Base-by-base conservation (phyloP, 2,329 filamentous ascomycete genomes). In the Aspergillus sp. region DNA sequence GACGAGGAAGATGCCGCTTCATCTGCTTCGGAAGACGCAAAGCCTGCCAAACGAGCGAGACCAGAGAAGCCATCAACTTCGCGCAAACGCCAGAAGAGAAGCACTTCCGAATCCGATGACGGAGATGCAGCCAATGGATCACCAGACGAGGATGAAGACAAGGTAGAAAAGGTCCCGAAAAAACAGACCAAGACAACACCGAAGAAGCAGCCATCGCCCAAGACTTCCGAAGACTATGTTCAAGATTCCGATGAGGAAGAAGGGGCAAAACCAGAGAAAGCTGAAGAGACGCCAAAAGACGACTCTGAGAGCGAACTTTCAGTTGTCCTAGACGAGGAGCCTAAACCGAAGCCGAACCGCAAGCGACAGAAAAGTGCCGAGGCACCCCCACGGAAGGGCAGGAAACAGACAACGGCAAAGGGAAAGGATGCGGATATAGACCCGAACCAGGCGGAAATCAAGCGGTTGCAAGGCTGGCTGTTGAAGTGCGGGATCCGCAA, bases 401-500 rank as follows among this genome's bases (percentile, higher is more conserved):
- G 73, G 66, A 74, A 74, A 62, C 76, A 73, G 55, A 57, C 68
- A 6, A 58, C 70, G 15, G 64, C 74, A 1, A 78, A 79, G 68
- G 56, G 73, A 15, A 83, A 82, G 17, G 81, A 82, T 60, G 69
- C 78, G n/a, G 70, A 81, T 8, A 67, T 79, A 2, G 81, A 87
- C 17, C 85, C 89, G 0, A 85, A 92, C 62, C 87, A 91, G 61
- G 87, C 85, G 3, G 91, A 96, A 74, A 90, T 97, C 72, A 98
- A 97, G 76, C 90, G 88, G 52, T 82, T 98, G 3, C 94, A 98
- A 78, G 86, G 87, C 8, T 92, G 94, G 76, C 84, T 99, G 6
- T 79, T 89, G 49, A 97, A 97, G 76, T 99, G 94, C 70, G 94
- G 94, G 30, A 87, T 97, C 58, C 89, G 92, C 56, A 98, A 97